Evolutionary conservation across 2,329 filamentous ascomycete species (phyloP).

Genomic region (Ophiosphaerella narmari): DNA sequence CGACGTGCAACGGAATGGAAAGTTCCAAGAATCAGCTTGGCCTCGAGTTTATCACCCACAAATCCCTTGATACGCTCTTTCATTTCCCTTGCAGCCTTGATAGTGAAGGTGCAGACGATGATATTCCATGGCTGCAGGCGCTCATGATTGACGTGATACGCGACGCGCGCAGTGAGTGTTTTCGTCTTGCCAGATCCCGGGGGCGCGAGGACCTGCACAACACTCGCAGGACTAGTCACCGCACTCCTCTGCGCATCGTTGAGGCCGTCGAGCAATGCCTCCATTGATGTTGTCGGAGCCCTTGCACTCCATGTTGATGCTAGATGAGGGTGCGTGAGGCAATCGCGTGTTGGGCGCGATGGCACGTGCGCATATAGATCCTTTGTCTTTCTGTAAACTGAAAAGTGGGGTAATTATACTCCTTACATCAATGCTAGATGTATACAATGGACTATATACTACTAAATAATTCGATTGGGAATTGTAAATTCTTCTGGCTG

Average conservation of each 20-base stretch:
- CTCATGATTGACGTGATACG: constrained; percentile 77
- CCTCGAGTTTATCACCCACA: constrained; percentile 77
- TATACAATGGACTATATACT: too few relatives aligned
- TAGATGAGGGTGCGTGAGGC: too few relatives aligned
- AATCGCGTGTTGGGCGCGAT: too few relatives aligned
- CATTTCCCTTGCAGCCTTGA: constrained; percentile 95
- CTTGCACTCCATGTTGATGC: constrained; percentile 13
- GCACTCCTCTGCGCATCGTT: constrained; percentile 68
- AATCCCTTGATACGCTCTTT: constrained; percentile 79
- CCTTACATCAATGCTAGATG: too few relatives aligned
- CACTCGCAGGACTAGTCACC: constrained; percentile 64
- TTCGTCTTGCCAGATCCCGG: constrained; percentile 88
- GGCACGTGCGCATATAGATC: too few relatives aligned
- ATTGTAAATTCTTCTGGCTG: too few relatives aligned
- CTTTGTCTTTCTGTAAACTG: too few relatives aligned
- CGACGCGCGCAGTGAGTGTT: constrained; percentile 88
- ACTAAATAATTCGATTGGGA: too few relatives aligned
- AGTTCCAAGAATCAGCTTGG: constrained; percentile 82
- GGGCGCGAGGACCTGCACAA: constrained; percentile 66
- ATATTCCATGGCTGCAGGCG: constrained; percentile 82
- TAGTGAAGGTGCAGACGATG: constrained; percentile 94
- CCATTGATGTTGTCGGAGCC: constrained; percentile 47
- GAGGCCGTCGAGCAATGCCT: constrained; percentile 62
- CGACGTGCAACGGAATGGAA: constrained; percentile 92
- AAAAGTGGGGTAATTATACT: too few relatives aligned